Evolutionary conservation across 2,329 filamentous ascomycete genomes (phyloP).

Genomic region (Huntiella omanensis): DNA sequence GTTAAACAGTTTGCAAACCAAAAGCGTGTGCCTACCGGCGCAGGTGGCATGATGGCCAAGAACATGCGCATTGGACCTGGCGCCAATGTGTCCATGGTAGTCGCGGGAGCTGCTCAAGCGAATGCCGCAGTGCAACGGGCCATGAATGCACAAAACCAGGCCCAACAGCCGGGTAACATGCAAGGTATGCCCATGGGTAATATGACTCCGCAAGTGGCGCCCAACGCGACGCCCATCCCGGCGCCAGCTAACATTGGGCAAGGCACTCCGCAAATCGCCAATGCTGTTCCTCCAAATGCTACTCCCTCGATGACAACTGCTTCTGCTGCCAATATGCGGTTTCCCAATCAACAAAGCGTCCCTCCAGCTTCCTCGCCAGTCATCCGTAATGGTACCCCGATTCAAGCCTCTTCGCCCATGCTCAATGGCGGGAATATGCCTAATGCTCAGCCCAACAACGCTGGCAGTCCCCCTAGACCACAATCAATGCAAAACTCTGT

Average conservation of each 20-base stretch:
- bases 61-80: conserved; percentile 4
- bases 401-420: conserved; percentile 47
- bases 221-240: conserved; percentile 7
- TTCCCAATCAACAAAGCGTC: conserved; percentile 37
- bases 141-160: not conserved
- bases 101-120: conserved; percentile 17
- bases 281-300: conserved; percentile 8
- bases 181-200: not conserved
- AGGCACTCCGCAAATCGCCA: conserved; percentile 9
- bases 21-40: conserved; percentile 12
- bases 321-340: conserved; percentile 18
- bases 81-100: conserved; percentile 14
- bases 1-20: conserved; percentile 18
- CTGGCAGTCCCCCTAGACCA: conserved; percentile 46
- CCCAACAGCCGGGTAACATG: not conserved
- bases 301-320: conserved; percentile 10
- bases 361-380: conserved; percentile 44
- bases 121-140: not conserved
- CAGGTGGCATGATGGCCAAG: conserved; percentile 19
- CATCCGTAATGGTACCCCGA: conserved; percentile 42
- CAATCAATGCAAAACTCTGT: conserved; percentile 41
- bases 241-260: conserved; percentile 3
- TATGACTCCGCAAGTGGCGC: conserved; percentile 12
- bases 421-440: conserved; percentile 45
- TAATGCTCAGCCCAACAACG: conserved; percentile 46